Conservation (phyloP, 768 basidiomycete species). For the Macrolepiota albuminosa region DNA sequence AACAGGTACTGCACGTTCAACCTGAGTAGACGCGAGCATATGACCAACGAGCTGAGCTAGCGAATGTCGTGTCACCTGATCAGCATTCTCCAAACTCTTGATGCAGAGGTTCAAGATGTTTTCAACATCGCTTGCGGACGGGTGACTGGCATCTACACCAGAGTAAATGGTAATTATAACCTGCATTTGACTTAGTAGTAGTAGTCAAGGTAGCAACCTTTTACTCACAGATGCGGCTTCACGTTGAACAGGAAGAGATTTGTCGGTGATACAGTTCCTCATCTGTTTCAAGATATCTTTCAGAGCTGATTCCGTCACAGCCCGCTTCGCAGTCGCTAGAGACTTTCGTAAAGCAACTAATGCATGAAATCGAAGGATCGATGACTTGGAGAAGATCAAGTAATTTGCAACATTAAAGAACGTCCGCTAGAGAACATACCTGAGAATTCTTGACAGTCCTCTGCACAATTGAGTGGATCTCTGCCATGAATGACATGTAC, state of each 20-base stretch:
- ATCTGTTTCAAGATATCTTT: slow-evolving; percentile 87
- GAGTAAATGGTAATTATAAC: slow-evolving; percentile 54
- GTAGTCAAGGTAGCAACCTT: neutral
- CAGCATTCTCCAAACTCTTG: slow-evolving; percentile 75
- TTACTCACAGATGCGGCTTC: slow-evolving; percentile 67
- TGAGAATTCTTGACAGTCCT: slow-evolving; percentile 70
- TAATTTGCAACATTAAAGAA: slow-evolving; percentile 1
- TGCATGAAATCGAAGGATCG: slow-evolving; percentile 80
- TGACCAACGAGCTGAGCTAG: slow-evolving; percentile 80
- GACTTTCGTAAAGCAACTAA: slow-evolving; percentile 75
- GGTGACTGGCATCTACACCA: slow-evolving; percentile 44
- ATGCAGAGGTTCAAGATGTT: slow-evolving; percentile 60
- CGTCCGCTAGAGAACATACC: slow-evolving; percentile 38
- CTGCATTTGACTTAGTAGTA: slow-evolving; percentile 22
- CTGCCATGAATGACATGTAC: slow-evolving; percentile 95
- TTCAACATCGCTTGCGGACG: slow-evolving; percentile 72
- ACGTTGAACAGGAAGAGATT: slow-evolving; percentile 80
- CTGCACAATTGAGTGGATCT: slow-evolving; percentile 62
- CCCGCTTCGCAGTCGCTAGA: slow-evolving; percentile 74
- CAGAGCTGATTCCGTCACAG: slow-evolving; percentile 69
- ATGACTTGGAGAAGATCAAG: slow-evolving; percentile 43
- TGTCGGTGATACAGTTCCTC: slow-evolving; percentile 71
- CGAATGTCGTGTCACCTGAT: slow-evolving; percentile 77
- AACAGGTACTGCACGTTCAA: slow-evolving; percentile 45
- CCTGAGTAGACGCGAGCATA: slow-evolving; percentile 79